Percentiles rank a stretch among this genome's conserved stretches.
Evolutionary conservation across 495 filamentous ascomycete species (phyloP).

Genomic region (Penicillium maclennaniae): DNA sequence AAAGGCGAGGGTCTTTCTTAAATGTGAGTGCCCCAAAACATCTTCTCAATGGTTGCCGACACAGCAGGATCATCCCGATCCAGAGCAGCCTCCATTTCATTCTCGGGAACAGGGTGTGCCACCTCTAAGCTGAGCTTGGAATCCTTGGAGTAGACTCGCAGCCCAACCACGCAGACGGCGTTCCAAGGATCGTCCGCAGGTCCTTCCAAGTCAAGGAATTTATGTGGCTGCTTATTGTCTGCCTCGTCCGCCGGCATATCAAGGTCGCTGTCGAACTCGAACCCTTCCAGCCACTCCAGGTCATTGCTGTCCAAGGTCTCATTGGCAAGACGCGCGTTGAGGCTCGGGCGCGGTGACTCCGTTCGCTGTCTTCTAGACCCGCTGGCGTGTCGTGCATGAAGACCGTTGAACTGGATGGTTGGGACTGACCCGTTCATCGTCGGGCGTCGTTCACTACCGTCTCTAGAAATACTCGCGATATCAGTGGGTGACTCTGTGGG

Average conservation of each 20-base stretch:
- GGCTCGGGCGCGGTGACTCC: slow-evolving; percentile 25
- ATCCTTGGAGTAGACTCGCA: slow-evolving; percentile 69
- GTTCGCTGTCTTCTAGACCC: slow-evolving; percentile 6
- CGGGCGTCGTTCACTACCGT: slow-evolving; percentile 13
- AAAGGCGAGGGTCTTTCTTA: neutral
- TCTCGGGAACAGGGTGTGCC: slow-evolving; percentile 48
- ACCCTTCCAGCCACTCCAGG: slow-evolving; percentile 37
- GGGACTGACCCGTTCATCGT: slow-evolving; percentile 26
- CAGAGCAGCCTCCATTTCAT: slow-evolving; percentile 45
- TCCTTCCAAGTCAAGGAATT: slow-evolving; percentile 1
- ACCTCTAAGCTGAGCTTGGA: slow-evolving; percentile 51
- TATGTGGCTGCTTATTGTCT: slow-evolving; percentile 3
- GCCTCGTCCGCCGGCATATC: slow-evolving; percentile 41
- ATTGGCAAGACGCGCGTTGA: slow-evolving; percentile 26
- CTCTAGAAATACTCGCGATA: slow-evolving; percentile 17
- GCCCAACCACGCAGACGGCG: slow-evolving; percentile 73
- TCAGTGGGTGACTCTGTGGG: slow-evolving; percentile 29
- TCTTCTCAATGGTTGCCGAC: slow-evolving; percentile 35
- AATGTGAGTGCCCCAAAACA: slow-evolving; percentile 10
- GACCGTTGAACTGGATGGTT: slow-evolving; percentile 31
- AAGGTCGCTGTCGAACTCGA: slow-evolving; percentile 47
- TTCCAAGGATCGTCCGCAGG: slow-evolving; percentile 67
- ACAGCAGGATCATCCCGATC: slow-evolving; percentile 54
- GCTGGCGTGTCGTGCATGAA: slow-evolving; percentile 17
- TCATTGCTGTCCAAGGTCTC: slow-evolving; percentile 23